A percentile compares a stretch with the other conserved stretches of the same genome.
phyloP scores from a whole-genome alignment of 1,284 basidiomycete species.

The Heterobasidion irregulare region DNA sequence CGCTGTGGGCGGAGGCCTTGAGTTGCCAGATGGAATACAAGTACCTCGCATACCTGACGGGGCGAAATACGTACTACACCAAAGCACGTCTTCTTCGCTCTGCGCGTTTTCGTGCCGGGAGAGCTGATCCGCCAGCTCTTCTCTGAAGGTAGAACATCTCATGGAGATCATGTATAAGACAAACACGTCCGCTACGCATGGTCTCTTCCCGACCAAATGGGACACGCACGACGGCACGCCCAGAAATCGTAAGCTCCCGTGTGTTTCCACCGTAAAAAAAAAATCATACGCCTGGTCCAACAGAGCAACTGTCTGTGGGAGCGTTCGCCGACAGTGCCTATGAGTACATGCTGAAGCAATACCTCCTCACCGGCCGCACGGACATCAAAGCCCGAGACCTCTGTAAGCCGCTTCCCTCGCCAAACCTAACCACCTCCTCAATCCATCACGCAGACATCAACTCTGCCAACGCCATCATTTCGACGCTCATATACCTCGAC shows the following conservation, averaged over 20 bases:
- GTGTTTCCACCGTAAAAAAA: too few relatives aligned
- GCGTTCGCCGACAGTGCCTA: slow-evolving; percentile 63
- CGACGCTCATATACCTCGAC: slow-evolving; percentile 58
- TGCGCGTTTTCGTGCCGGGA: background rate
- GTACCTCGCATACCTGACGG: slow-evolving; percentile 56
- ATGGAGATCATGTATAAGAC: slow-evolving; percentile 35
- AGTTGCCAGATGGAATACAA: slow-evolving; percentile 58
- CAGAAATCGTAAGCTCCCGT: slow-evolving; percentile 24
- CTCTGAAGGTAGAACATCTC: slow-evolving; percentile 16
- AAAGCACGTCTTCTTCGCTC: slow-evolving; percentile 24
- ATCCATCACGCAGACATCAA: slow-evolving; percentile 41
- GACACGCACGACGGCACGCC: slow-evolving; percentile 33
- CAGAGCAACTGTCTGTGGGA: slow-evolving; percentile 42
- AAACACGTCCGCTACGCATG: slow-evolving; percentile 33
- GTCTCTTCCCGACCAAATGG: slow-evolving; percentile 51
- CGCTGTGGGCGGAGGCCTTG: slow-evolving; percentile 34
- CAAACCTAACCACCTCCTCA: background rate
- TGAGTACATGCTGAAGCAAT: slow-evolving; percentile 72
- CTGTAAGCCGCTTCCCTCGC: slow-evolving; percentile 32
- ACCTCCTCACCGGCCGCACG: slow-evolving; percentile 50
- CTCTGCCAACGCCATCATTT: slow-evolving; percentile 51
- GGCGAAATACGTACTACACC: slow-evolving; percentile 40
- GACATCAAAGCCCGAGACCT: slow-evolving; percentile 52
- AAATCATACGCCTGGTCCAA: background rate
- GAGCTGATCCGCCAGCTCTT: background rate